Conservation (phyloP, 2,329 filamentous ascomycete species). For the Aspergillus piperis region DNA sequence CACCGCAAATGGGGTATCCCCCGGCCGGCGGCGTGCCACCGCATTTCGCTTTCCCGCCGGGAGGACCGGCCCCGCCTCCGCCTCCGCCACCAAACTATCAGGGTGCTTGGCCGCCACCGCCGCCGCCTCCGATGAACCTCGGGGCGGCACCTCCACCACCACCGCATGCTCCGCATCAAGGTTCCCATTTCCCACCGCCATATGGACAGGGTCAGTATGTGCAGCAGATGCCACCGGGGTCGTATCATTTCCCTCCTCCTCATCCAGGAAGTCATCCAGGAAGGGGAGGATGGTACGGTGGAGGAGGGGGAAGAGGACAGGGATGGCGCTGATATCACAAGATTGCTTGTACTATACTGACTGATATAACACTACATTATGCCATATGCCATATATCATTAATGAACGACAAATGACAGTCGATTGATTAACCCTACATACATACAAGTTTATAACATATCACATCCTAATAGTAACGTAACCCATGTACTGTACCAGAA, state of each 20-base stretch:
- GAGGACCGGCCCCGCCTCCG: conserved; percentile 24
- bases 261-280: conserved; percentile 22
- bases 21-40: conserved; percentile 4
- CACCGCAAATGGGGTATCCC: conserved; percentile 19
- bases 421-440: not conserved
- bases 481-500: not conserved
- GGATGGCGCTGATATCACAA: conserved; percentile 13
- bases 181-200: conserved; percentile 24
- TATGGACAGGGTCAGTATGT: conserved; percentile 20
- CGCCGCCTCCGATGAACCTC: conserved; percentile 33
- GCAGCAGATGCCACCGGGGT: conserved; percentile 34
- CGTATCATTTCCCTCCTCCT: conserved; percentile 37
- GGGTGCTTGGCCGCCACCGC: conserved; percentile 38
- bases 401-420: not conserved
- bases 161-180: conserved; percentile 8
- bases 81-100: conserved; percentile 38
- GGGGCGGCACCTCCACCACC: conserved; percentile 1
- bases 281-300: conserved; percentile 27
- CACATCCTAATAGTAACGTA: not conserved
- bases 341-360: not conserved
- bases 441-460: too few relatives aligned
- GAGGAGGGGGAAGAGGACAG: conserved; percentile 26
- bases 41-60: conserved; percentile 11
- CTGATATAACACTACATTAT: not conserved
- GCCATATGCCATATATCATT: too few relatives aligned